Percentiles rank a stretch among this genome's conserved stretches.
These are phyloP conservation scores for Thuidium tamariscinum DNA, from an alignment of 225 moss, liverwort and hornwort genomes.

Conservation along the genomic window DNA sequence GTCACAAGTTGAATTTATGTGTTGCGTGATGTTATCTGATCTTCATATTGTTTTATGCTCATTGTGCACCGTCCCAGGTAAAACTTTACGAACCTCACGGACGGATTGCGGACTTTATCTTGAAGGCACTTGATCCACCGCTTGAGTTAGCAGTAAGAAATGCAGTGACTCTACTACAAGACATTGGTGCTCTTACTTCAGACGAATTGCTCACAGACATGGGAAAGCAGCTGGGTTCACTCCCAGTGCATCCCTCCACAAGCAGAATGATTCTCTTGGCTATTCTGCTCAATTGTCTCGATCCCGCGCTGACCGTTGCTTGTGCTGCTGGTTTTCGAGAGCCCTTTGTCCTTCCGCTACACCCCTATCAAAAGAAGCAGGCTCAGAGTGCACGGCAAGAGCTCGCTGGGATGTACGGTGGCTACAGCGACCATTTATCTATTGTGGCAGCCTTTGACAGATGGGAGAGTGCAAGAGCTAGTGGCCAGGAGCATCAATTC, in stretches of 20 bases:
- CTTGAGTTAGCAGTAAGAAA: conserved; percentile 71
- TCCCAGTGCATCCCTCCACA: conserved; percentile 93
- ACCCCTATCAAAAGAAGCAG: conserved; percentile 84
- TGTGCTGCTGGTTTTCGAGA: conserved; percentile 96
- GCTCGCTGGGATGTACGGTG: conserved; percentile 64
- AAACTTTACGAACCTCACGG: conserved; percentile 57
- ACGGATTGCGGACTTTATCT: conserved; percentile 57
- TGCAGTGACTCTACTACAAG: conserved; percentile 78
- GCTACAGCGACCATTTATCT: conserved; percentile 89
- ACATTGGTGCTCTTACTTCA: conserved; percentile 80
- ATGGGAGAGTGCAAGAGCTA: conserved; percentile 53
- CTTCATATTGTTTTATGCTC: neutral
- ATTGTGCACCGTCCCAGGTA: conserved; percentile 19
- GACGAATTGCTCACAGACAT: conserved; percentile 91
- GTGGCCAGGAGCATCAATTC: conserved; percentile 36
- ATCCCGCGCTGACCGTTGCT: conserved; percentile 88
- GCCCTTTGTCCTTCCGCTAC: conserved; percentile 89
- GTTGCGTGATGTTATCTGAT: neutral
- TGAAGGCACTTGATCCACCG: conserved; percentile 87
- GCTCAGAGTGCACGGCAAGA: conserved; percentile 76
- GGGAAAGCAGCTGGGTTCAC: conserved; percentile 85
- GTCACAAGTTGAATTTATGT: neutral
- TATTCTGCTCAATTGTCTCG: conserved; percentile 87
- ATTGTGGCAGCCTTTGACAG: conserved; percentile 90
- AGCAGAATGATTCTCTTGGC: conserved; percentile 97